These are phyloP conservation scores for Fusarium fujikuroi DNA, from an alignment of 2,329 filamentous ascomycete species.

Conservation along the genomic window DNA sequence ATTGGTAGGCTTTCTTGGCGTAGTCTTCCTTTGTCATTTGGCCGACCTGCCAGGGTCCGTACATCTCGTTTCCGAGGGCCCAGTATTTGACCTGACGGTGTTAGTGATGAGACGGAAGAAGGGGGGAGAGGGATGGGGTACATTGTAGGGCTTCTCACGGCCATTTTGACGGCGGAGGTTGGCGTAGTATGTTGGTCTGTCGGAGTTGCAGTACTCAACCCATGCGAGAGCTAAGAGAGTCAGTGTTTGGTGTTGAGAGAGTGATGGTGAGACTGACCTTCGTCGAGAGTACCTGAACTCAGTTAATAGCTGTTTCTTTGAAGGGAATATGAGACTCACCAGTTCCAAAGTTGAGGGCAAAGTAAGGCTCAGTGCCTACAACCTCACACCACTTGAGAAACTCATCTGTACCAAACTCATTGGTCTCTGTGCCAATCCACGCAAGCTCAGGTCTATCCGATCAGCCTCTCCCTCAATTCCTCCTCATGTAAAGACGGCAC, in stretches of 20 bases:
- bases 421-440: constrained; percentile 80
- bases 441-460: constrained; percentile 71
- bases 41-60: constrained; percentile 74
- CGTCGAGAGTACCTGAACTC: constrained; percentile 52
- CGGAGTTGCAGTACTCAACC: constrained; percentile 88
- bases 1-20: constrained; percentile 74
- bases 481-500: background rate
- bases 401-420: constrained; percentile 86
- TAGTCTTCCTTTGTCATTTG: constrained; percentile 77
- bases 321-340: constrained; percentile 51
- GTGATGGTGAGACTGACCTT: constrained; percentile 39
- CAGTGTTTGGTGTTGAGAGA: background rate
- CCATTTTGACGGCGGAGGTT: constrained; percentile 82
- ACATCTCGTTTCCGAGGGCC: constrained; percentile 82
- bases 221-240: constrained; percentile 67
- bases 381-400: constrained; percentile 84
- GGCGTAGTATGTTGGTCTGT: constrained; percentile 81
- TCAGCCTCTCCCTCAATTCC: background rate
- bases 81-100: constrained; percentile 75
- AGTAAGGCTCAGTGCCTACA: constrained; percentile 80
- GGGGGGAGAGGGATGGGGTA: background rate
- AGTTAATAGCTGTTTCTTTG: background rate
- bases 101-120: background rate
- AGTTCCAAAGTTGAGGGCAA: constrained; percentile 84
- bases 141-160: constrained; percentile 77